Evolutionary conservation across 306 rosid genomes (phyloP).

Genomic region (Erythrophleum fordii): DNA sequence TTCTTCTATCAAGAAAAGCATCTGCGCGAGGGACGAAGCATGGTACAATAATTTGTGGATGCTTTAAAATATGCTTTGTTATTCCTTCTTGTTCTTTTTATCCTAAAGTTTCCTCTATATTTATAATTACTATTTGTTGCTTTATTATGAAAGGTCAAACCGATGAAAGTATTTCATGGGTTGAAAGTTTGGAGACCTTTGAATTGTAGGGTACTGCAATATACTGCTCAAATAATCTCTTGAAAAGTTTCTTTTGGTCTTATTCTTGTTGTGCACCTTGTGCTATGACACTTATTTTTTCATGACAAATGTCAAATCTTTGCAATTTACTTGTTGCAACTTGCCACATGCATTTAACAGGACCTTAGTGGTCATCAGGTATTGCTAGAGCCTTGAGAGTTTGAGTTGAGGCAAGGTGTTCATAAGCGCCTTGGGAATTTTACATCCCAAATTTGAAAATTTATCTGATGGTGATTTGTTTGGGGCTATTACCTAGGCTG

Average conservation of each 20-base stretch:
- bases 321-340: not conserved
- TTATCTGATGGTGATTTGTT: not conserved
- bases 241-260: not conserved
- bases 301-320: not conserved
- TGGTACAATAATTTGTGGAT: not conserved
- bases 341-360: not conserved
- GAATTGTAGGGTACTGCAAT: not conserved
- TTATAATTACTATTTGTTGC: not conserved
- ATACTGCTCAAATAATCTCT: not conserved
- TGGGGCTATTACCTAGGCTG: not conserved
- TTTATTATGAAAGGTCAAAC: not conserved
- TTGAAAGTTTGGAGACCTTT: not conserved
- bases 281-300: not conserved
- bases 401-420: not conserved
- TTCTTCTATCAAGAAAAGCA: slow-evolving; percentile 4
- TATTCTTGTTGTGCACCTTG: not conserved
- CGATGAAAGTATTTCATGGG: not conserved
- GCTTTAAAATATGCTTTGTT: not conserved
- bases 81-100: not conserved
- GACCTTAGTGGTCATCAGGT: not conserved
- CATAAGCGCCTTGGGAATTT: not conserved
- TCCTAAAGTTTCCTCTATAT: not conserved
- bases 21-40: not conserved
- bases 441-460: not conserved
- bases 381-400: not conserved